These are phyloP conservation scores for Populus alba DNA, from an alignment of 345 rosid species.

Conservation along the genomic window DNA sequence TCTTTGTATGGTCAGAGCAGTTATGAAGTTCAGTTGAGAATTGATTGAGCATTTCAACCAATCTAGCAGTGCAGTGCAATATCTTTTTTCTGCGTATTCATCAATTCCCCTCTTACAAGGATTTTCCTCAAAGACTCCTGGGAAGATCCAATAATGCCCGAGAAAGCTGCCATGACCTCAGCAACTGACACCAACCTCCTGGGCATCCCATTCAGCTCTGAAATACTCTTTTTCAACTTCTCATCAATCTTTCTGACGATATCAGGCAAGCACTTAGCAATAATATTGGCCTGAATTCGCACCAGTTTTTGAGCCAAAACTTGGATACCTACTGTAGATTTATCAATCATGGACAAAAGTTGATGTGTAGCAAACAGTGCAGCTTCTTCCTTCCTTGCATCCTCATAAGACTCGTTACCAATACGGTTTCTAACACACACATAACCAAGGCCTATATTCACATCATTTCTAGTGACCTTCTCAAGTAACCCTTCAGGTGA, in stretches of 20 bases:
- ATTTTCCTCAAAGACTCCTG: conserved; percentile 44
- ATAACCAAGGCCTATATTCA: conserved; percentile 47
- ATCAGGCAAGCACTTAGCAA: conserved; percentile 32
- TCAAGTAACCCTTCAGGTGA: conserved; percentile 47
- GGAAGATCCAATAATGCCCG: conserved; percentile 37
- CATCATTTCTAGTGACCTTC: conserved; percentile 49
- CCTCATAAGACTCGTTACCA: conserved; percentile 35
- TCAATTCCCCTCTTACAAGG: conserved; percentile 43
- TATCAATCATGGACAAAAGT: conserved; percentile 24
- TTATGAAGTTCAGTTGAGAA: conserved; percentile 5
- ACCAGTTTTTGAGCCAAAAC: conserved; percentile 37
- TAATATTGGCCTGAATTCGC: conserved; percentile 31
- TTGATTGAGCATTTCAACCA: conserved; percentile 26
- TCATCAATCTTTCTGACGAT: conserved; percentile 27
- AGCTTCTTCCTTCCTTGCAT: conserved; percentile 32
- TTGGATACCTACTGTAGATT: conserved; percentile 39
- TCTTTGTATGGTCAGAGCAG: not conserved
- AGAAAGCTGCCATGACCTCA: conserved; percentile 38
- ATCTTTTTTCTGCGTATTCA: conserved; percentile 27
- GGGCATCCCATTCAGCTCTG: conserved; percentile 34
- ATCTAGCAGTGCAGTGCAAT: conserved; percentile 35
- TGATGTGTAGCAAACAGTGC: conserved; percentile 22
- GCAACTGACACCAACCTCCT: conserved; percentile 15
- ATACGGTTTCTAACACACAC: conserved; percentile 45
- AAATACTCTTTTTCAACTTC: conserved; percentile 13